Conservation (phyloP, 768 basidiomycete genomes). For the Leccinum imitatum region DNA sequence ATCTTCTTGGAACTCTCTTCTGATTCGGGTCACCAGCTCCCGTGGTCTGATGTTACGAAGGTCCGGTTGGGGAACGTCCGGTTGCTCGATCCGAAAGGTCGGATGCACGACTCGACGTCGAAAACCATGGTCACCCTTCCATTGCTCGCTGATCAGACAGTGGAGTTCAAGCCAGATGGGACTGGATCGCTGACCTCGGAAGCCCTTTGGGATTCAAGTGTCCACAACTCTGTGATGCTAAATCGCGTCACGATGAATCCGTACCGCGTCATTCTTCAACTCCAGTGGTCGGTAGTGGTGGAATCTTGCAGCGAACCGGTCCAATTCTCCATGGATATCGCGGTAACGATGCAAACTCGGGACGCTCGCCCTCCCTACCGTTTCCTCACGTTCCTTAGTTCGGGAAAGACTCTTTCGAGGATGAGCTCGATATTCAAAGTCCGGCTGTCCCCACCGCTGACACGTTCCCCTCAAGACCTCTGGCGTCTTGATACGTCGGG, state of each 20-base stretch:
- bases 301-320: slow-evolving; percentile 83
- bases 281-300: slow-evolving; percentile 78
- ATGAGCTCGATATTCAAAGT: slow-evolving; percentile 84
- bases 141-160: slow-evolving; percentile 64
- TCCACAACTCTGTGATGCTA: slow-evolving; percentile 82
- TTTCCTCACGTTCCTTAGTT: slow-evolving; percentile 72
- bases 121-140: slow-evolving; percentile 72
- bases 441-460: slow-evolving; percentile 77
- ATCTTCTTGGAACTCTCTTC: slow-evolving; percentile 75
- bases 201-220: slow-evolving; percentile 90
- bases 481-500: slow-evolving; percentile 95
- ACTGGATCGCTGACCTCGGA: slow-evolving; percentile 67
- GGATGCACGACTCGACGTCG: slow-evolving; percentile 74
- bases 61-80: slow-evolving; percentile 83
- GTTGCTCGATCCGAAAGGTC: slow-evolving; percentile 79
- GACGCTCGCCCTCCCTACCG: slow-evolving; percentile 84
- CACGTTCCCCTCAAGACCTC: slow-evolving; percentile 83
- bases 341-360: slow-evolving; percentile 78
- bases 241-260: slow-evolving; percentile 80
- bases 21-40: slow-evolving; percentile 86
- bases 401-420: slow-evolving; percentile 73
- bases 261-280: slow-evolving; percentile 77
- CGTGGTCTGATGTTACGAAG: slow-evolving; percentile 79
- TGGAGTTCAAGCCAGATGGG: slow-evolving; percentile 84
- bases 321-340: slow-evolving; percentile 86